A percentile compares a stretch with the other conserved stretches of the same genome.
Conservation (phyloP, 305 asterid genomes). For the Fraxinus greggii region DNA sequence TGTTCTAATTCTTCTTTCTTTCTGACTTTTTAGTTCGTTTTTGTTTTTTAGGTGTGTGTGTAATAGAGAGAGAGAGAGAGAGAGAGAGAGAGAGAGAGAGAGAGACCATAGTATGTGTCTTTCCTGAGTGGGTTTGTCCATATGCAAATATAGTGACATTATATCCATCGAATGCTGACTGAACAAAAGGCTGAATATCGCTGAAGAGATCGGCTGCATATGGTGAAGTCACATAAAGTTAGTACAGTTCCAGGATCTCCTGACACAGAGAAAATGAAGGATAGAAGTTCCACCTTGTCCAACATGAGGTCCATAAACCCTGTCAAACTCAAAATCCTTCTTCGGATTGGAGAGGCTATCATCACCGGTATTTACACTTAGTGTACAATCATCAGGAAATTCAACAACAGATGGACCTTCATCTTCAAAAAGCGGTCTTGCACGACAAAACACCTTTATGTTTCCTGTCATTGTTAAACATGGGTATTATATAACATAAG, state of each 20-base stretch:
- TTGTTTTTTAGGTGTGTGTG: background rate
- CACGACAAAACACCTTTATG: constrained; percentile 88
- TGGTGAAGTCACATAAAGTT: constrained; percentile 30
- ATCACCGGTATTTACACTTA: constrained; percentile 78
- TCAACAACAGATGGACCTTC: constrained; percentile 84
- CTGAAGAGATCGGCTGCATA: constrained; percentile 87
- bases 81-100: constrained; percentile 31
- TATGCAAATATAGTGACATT: constrained; percentile 84
- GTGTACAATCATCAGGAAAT: constrained; percentile 81
- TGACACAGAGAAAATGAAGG: constrained; percentile 22
- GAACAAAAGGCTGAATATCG: constrained; percentile 95
- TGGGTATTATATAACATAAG: constrained; percentile 23
- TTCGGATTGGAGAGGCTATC: constrained; percentile 74
- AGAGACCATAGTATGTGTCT: constrained; percentile 91
- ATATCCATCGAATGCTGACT: constrained; percentile 98
- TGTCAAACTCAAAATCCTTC: constrained; percentile 96
- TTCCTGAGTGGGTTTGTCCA: constrained; percentile 87
- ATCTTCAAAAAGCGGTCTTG: constrained; percentile 91
- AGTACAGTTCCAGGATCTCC: constrained; percentile 32
- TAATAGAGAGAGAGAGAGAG: background rate
- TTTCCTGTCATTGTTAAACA: constrained; percentile 63
- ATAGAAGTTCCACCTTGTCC: constrained; percentile 66
- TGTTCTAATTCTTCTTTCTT: background rate
- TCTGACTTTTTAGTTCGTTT: background rate
- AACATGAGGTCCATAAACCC: constrained; percentile 98